phyloP scores from a whole-genome alignment of 352 stramenopile species.

The Globisporangium viniferum region DNA sequence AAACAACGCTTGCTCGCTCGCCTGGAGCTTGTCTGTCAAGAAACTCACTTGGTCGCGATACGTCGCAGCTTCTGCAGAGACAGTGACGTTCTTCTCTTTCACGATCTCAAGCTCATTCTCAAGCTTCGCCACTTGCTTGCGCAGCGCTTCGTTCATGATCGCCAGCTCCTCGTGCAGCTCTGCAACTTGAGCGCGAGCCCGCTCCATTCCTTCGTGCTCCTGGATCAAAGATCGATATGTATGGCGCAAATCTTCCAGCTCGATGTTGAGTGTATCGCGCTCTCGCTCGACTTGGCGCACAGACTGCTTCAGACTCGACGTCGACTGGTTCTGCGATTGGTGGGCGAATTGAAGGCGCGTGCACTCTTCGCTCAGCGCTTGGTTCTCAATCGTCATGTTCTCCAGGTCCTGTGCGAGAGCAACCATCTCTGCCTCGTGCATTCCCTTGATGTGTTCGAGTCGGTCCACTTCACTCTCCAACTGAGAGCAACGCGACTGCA shows the following conservation, averaged over 20 bases:
- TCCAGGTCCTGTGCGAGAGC: conserved; percentile 77
- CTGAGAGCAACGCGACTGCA: conserved; percentile 36
- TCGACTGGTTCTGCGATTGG: conserved; percentile 49
- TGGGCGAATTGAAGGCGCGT: conserved; percentile 52
- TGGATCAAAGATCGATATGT: conserved; percentile 72
- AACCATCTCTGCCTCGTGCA: conserved; percentile 59
- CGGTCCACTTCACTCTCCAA: conserved; percentile 55
- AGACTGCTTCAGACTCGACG: conserved; percentile 48
- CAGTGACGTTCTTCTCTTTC: conserved; percentile 50
- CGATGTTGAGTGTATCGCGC: conserved; percentile 64
- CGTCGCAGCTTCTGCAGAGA: conserved; percentile 49
- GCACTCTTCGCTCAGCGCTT: conserved; percentile 81
- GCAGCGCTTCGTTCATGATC: conserved; percentile 63
- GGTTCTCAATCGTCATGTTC: conserved; percentile 88
- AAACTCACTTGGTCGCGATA: conserved; percentile 82
- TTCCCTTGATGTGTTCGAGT: conserved; percentile 58
- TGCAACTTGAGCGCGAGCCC: conserved; percentile 49
- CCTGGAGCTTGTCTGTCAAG: conserved; percentile 69
- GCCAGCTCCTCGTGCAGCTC: conserved; percentile 55
- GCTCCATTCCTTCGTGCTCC: conserved; percentile 69
- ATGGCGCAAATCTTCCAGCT: conserved; percentile 71
- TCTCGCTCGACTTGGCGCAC: conserved; percentile 62
- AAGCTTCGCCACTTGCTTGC: conserved; percentile 49
- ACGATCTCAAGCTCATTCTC: conserved; percentile 57
- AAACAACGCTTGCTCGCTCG: conserved; percentile 38